Base-by-base conservation (phyloP, 2,329 filamentous ascomycete species). In the Aspergillus puulaauensis region DNA sequence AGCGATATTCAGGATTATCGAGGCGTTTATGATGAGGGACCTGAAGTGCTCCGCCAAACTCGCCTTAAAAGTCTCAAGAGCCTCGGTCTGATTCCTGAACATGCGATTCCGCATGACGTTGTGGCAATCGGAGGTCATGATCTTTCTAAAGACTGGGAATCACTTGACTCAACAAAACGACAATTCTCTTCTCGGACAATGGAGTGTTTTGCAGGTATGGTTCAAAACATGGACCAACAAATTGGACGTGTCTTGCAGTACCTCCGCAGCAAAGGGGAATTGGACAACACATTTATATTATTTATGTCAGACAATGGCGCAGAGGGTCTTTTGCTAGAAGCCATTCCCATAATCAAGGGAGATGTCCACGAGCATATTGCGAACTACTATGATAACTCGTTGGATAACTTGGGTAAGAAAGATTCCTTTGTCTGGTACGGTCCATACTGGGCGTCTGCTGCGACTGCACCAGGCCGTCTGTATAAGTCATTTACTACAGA, bases 301-400 rank as follows among this genome's bases (percentile, higher is more conserved):
- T 87, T 88, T 76, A 82, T 87, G 75, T 83, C 79, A 1, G 84
- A 87, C 70, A 87, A 87, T 60, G 84, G 84, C 2, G 84, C 84
- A 14, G 84, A 86, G 62, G 84, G 84, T 9, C 82, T 81, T 14
- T 78, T 78, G 1, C 83, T 84, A 60, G 83, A 86, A 64, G 82
- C 83, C 5, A 80, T 82, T 52, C 84, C 83, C 0, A 81, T 86
- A 52, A 78, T 86, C 3, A 75, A 80, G 53, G 79, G 80, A 46
- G 77, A 76, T 19, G 81, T 84, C 62, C 79, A 84, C 64, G 75
- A 80, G 4, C 80, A 83, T 61, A 68, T 85, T 31, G 72, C 82
- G 61, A 82, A 81, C 64, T 83, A 84, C 70, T 85, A 85, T 68
- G 75, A 84, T 69, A 85, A 85, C 67, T 49, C 41, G 9, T 48